Evolutionary conservation across 805 yeast species (phyloP).

Genomic region (Wickerhamiella parazyma): DNA sequence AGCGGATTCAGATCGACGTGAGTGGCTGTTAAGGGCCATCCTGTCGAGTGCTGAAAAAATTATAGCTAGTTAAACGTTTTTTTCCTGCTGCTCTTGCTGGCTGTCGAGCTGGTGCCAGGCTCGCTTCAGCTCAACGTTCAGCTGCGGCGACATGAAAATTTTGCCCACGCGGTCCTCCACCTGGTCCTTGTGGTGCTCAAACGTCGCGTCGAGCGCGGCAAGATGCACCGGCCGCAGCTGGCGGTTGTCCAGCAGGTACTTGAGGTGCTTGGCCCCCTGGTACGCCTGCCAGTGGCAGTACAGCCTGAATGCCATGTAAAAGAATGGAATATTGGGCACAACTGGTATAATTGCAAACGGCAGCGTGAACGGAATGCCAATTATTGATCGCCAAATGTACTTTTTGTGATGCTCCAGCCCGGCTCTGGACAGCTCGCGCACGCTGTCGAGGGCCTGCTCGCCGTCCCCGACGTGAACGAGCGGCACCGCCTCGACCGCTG

Average conservation of each 20-base stretch:
- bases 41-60: no score
- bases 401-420: constrained; percentile 43
- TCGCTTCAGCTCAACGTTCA: constrained; percentile 15
- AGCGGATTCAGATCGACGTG: neutral
- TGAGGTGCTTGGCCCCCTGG: constrained; percentile 57
- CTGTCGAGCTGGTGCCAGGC: constrained; percentile 15
- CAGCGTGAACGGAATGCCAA: constrained; percentile 60
- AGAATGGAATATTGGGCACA: constrained; percentile 87
- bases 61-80: neutral
- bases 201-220: constrained; percentile 11
- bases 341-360: constrained; percentile 75
- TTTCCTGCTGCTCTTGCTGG: neutral
- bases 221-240: constrained; percentile 26
- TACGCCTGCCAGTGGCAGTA: constrained; percentile 76
- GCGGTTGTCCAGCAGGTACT: constrained; percentile 36
- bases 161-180: constrained; percentile 3
- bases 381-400: constrained; percentile 38
- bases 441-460: constrained; percentile 27
- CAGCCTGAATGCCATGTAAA: constrained; percentile 64
- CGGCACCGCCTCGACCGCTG: constrained; percentile 22
- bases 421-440: constrained; percentile 30
- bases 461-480: constrained; percentile 29
- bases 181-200: neutral
- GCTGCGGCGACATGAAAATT: constrained; percentile 11
- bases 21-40: neutral